Percentiles rank a stretch among this genome's conserved stretches.
phyloP scores from a whole-genome alignment of 169 alveolate species.

The Neospora caninum region DNA sequence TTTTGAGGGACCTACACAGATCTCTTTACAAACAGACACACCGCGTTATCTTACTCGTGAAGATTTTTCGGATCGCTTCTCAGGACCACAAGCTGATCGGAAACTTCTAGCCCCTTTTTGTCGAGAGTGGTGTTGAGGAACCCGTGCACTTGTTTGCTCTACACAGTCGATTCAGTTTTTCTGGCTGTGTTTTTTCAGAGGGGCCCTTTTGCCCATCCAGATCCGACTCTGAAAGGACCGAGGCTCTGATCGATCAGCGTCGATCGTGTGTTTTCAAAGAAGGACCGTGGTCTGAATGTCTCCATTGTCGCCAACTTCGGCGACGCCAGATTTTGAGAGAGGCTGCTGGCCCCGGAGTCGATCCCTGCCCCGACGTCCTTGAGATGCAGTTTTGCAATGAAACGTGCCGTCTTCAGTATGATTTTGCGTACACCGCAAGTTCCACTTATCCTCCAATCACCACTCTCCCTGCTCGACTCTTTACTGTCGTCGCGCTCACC shows the following conservation, averaged over 20 bases:
- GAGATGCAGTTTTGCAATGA: constrained; percentile 23
- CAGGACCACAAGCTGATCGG: too few relatives aligned
- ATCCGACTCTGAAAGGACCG: neutral
- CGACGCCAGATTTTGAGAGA: neutral
- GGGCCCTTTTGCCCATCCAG: neutral
- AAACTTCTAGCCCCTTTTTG: too few relatives aligned
- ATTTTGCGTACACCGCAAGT: neutral
- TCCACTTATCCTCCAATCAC: constrained; percentile 28
- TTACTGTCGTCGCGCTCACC: neutral
- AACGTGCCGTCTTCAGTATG: constrained; percentile 18
- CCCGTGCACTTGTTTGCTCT: too few relatives aligned
- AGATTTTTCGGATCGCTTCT: too few relatives aligned
- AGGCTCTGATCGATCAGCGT: neutral
- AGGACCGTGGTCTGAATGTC: constrained; percentile 10
- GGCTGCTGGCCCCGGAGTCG: constrained; percentile 35
- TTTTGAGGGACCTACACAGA: too few relatives aligned
- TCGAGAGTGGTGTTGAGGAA: too few relatives aligned
- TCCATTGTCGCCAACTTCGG: constrained; percentile 37
- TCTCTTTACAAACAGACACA: too few relatives aligned
- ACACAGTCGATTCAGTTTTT: too few relatives aligned
- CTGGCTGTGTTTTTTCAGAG: neutral
- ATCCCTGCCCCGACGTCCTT: neutral
- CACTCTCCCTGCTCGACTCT: neutral
- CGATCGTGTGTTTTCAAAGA: neutral
- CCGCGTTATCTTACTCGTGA: too few relatives aligned